A percentile compares a stretch with the other conserved stretches of the same genome.
Evolutionary conservation across 1,284 basidiomycete genomes (phyloP).

Genomic region (Takashimella koratensis): DNA sequence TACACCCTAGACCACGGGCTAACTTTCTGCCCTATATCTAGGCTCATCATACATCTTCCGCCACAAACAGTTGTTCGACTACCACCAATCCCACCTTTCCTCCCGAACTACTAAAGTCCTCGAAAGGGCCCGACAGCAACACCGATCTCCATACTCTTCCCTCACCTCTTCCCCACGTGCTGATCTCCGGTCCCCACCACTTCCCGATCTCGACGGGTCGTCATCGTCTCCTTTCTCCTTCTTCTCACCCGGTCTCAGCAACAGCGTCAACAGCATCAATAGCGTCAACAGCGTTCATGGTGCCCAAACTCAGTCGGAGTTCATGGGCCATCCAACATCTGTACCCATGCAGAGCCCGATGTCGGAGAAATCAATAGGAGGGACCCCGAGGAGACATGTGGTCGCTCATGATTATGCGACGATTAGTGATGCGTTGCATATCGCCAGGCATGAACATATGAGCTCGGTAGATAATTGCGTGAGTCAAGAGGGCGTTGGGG

Average conservation of each 20-base stretch:
- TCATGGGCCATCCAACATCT: too few relatives aligned
- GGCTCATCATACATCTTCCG: constrained; percentile 48
- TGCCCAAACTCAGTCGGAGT: too few relatives aligned
- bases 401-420: constrained; percentile 51
- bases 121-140: constrained; percentile 20
- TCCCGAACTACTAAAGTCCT: constrained; percentile 36
- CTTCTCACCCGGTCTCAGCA: not conserved
- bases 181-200: not conserved
- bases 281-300: too few relatives aligned
- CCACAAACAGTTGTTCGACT: constrained; percentile 43
- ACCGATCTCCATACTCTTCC: constrained; percentile 19
- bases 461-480: constrained; percentile 67
- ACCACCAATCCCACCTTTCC: constrained; percentile 37
- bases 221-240: not conserved
- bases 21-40: too few relatives aligned
- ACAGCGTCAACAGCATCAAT: not conserved
- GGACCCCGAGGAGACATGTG: constrained; percentile 51
- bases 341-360: not conserved
- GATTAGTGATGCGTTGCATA: constrained; percentile 60
- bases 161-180: constrained; percentile 13
- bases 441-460: constrained; percentile 71
- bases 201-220: not conserved
- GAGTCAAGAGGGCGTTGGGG: constrained; percentile 45
- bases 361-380: constrained; percentile 5
- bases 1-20: too few relatives aligned